Evolutionary conservation across 768 basidiomycete species (phyloP).

Genomic region (Podaxis sp.): DNA sequence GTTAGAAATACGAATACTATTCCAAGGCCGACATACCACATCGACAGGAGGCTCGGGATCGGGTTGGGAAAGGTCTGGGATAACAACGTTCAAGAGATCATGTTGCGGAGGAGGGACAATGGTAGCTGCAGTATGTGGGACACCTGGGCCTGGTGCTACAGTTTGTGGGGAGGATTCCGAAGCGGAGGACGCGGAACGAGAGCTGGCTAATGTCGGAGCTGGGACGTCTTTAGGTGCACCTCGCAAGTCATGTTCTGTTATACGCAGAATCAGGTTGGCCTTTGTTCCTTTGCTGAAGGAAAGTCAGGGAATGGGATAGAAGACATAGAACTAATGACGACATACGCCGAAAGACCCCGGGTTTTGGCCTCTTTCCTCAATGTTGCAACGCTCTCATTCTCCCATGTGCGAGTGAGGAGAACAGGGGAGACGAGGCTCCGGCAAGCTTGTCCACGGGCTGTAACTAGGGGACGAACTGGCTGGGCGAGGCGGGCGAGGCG

Average conservation of each 20-base stretch:
- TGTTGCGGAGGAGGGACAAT: conserved; percentile 30
- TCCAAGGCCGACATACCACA: conserved; percentile 50
- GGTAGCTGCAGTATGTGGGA: conserved; percentile 24
- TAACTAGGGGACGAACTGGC: conserved; percentile 8
- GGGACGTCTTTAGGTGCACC: conserved; percentile 24
- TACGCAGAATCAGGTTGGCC: conserved; percentile 50
- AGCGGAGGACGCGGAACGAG: conserved; percentile 16
- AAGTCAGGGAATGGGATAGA: conserved; percentile 15
- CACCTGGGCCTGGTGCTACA: conserved; percentile 22
- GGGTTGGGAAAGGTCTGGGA: conserved; percentile 57
- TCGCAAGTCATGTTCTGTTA: conserved; percentile 49
- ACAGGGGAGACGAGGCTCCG: conserved; percentile 49
- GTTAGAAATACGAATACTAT: conserved; percentile 4
- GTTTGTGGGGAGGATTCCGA: not conserved
- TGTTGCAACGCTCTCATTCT: conserved; percentile 46
- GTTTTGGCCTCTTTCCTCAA: conserved; percentile 54
- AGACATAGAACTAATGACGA: conserved; percentile 14
- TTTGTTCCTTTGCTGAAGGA: conserved; percentile 57
- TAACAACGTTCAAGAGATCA: conserved; percentile 43
- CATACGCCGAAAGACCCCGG: conserved; percentile 58
- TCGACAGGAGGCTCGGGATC: conserved; percentile 46
- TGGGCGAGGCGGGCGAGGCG: conserved; percentile 24
- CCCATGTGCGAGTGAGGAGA: conserved; percentile 57
- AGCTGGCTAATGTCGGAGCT: conserved; percentile 23
- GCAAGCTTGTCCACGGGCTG: conserved; percentile 12